A percentile compares a stretch with the other conserved stretches of the same genome.
These are phyloP conservation scores for Camelina neglecta DNA, from an alignment of 345 rosid species.

Conservation along the genomic window DNA sequence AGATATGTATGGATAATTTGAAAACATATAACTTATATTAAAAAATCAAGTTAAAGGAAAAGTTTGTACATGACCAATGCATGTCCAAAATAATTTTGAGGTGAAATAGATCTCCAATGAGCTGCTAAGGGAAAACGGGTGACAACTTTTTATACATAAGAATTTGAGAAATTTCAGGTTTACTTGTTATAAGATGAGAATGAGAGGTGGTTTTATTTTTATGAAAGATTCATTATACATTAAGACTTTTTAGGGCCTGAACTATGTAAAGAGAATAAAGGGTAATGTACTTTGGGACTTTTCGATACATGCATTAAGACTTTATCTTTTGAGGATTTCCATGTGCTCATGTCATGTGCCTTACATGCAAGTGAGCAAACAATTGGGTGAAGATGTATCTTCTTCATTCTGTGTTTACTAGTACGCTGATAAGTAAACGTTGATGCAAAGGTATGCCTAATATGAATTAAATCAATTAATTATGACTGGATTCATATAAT, in stretches of 20 bases:
- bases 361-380: conserved; percentile 35
- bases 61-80: conserved; percentile 38
- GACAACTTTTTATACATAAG: not conserved
- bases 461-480: not conserved
- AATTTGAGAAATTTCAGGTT: conserved; percentile 5
- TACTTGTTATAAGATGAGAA: conserved; percentile 6
- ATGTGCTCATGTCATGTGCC: conserved; percentile 43
- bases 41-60: conserved; percentile 1
- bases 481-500: no score
- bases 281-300: conserved; percentile 24
- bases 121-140: not conserved
- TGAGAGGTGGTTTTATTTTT: not conserved
- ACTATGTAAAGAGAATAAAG: conserved; percentile 30
- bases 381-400: not conserved
- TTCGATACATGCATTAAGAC: conserved; percentile 25
- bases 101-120: conserved; percentile 28
- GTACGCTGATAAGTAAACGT: not conserved
- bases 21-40: not conserved
- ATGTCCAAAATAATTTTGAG: conserved; percentile 21
- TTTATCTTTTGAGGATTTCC: conserved; percentile 31
- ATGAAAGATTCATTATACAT: conserved; percentile 1
- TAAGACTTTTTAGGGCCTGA: conserved; percentile 20
- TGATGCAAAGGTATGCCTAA: conserved; percentile 10
- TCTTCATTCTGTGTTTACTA: not conserved
- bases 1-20: conserved; percentile 8